phyloP scores from a whole-genome alignment of 192 early-diverging fungal genomes.

The Coemansia sp. region DNA sequence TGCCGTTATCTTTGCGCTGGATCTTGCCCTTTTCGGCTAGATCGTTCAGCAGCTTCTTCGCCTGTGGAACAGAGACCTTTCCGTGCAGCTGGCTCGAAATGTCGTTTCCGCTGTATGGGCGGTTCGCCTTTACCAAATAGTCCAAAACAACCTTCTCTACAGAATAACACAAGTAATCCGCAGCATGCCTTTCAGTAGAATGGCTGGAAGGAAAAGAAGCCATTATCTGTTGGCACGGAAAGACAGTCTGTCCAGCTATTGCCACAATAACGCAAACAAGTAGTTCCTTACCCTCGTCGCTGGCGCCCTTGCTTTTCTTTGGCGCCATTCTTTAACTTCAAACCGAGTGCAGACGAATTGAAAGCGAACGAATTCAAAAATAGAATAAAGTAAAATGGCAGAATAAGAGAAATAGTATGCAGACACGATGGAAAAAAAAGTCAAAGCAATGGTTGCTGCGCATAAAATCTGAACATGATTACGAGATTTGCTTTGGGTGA shows the following conservation, averaged over 20 bases:
- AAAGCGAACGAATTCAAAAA: neutral
- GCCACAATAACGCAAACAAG: neutral
- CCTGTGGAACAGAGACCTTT: slow-evolving; percentile 37
- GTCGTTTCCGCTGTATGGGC: slow-evolving; percentile 52
- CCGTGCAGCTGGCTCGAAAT: slow-evolving; percentile 54
- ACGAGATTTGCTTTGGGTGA: neutral
- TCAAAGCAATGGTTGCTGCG: slow-evolving; percentile 1
- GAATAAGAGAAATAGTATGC: neutral
- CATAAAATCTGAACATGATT: slow-evolving; percentile 3
- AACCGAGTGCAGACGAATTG: neutral
- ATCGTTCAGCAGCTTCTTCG: slow-evolving; percentile 48
- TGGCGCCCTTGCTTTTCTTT: slow-evolving; percentile 35
- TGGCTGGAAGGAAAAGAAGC: neutral
- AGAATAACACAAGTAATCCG: neutral
- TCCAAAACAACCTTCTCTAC: slow-evolving; percentile 37
- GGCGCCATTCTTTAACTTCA: slow-evolving; percentile 26
- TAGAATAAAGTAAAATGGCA: neutral
- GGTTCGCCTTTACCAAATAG: slow-evolving; percentile 40
- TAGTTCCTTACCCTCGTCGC: slow-evolving; percentile 30
- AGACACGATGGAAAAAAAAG: neutral
- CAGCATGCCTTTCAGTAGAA: neutral
- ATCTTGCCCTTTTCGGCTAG: slow-evolving; percentile 39
- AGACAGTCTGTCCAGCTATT: neutral
- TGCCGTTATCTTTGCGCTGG: slow-evolving; percentile 41
- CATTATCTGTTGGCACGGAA: neutral